These are phyloP conservation scores for Uromyces viciae-fabae DNA, from an alignment of 1,284 basidiomycete genomes.

Conservation along the genomic window DNA sequence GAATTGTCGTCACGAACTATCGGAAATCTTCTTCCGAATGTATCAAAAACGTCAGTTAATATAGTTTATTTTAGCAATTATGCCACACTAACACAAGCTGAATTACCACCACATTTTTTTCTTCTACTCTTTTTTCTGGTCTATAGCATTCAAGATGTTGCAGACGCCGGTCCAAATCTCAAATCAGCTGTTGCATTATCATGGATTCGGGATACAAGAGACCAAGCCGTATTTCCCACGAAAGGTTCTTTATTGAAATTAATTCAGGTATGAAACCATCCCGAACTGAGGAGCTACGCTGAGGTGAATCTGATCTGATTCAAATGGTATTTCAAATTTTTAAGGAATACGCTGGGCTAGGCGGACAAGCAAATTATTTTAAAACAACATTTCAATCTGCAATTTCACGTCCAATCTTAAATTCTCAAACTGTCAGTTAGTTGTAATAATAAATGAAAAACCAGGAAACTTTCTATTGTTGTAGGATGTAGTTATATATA, in stretches of 20 bases:
- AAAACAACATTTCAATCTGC: conserved; percentile 68
- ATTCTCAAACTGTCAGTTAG: conserved; percentile 56
- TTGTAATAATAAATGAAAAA: too few species aligned
- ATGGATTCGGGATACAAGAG: conserved; percentile 72
- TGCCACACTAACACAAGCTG: background rate
- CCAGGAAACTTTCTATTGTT: too few species aligned
- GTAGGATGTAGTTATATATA: background rate
- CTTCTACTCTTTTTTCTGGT: too few species aligned
- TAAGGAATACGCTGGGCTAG: conserved; percentile 71
- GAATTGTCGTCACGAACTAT: conserved; percentile 75
- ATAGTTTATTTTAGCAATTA: background rate
- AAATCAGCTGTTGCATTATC: conserved; percentile 83
- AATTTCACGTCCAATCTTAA: conserved; percentile 62
- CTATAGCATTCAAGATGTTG: conserved; percentile 69
- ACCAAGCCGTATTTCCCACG: conserved; percentile 67
- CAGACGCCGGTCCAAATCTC: conserved; percentile 68
- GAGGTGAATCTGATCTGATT: background rate
- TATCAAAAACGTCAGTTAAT: conserved; percentile 68
- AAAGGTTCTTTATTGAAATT: conserved; percentile 57
- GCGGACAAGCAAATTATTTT: conserved; percentile 65
- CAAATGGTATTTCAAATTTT: background rate
- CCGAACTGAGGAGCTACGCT: background rate
- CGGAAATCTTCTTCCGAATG: conserved; percentile 66
- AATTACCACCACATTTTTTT: conserved; percentile 9
- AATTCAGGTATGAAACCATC: conserved; percentile 21